Evolutionary conservation across 164 flowering plant species (phyloP), one percentile per base, ranked within the genome.

Genomic region (Chimonanthus salicifolius): DNA sequence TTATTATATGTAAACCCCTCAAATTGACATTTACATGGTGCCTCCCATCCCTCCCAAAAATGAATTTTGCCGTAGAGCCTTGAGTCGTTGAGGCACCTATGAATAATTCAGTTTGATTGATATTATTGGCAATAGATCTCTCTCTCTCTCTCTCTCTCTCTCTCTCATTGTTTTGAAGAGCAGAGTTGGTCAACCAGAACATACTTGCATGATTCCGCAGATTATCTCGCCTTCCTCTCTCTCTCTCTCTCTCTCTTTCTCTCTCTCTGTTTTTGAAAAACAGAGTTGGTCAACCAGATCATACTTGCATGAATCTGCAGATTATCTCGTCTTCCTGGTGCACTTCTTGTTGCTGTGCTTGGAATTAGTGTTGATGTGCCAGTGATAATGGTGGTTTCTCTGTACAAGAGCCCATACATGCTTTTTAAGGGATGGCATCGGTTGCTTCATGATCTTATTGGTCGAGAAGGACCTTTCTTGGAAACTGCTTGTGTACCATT

Each of bases 401-500:
- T 92, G 3, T 85, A 68, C 76, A 94, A 92, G 82, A 83, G 92
- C 70, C 92, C 93, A 21, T 88, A 83, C 81, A 94, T 94, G 98
- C 92, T 94, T 69, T 85, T 91, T 75, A 94, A 91, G 75, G 98
- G 98, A 45, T 94, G 98, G 98, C 87, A 82, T 66, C 92, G 97
- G 16, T 72, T 94, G 67, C 78, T 94, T 82, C 97, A 91, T 74
- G 98, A 94, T 72, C 91, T 92, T 54, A 85, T 92, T 44, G 97
- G 98, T 49, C 88, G 98, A 8, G 97, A 92, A 82, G 98, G 98
- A 64, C 98, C 98, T 63, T 94, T 94, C 82, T 78, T 92, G 81
- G 98, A 94, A 83, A 90, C 97, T 1, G 89, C 90, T 66, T 94
- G 98, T 82, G 97, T 94, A 4, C 98, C 98, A 50, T 87, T 94